Conservation (phyloP, 2,329 filamentous ascomycete genomes). For the Aspergillus sp. region DNA sequence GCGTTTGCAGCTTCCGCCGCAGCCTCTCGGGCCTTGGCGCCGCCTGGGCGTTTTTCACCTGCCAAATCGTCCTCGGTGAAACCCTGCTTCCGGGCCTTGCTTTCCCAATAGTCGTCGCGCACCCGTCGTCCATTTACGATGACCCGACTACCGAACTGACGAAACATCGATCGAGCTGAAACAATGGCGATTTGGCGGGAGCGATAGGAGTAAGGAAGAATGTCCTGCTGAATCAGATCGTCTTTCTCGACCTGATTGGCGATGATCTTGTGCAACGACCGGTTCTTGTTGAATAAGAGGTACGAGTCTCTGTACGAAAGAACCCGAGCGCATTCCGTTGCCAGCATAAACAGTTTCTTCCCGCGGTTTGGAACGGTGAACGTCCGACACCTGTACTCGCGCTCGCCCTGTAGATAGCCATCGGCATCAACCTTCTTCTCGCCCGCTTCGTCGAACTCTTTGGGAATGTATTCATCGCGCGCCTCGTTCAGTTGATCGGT, state of each 20-base stretch:
- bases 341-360: conserved; percentile 97
- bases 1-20: conserved; percentile 68
- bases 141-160: conserved; percentile 94
- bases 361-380: conserved; percentile 90
- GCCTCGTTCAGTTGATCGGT: conserved; percentile 90
- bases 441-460: conserved; percentile 89
- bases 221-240: conserved; percentile 91
- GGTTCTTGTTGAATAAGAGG: conserved; percentile 96
- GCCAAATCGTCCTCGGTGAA: conserved; percentile 97
- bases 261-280: conserved; percentile 96
- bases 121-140: conserved; percentile 89
- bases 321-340: conserved; percentile 93
- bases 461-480: conserved; percentile 91
- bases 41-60: conserved; percentile 93
- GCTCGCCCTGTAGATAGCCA: conserved; percentile 78
- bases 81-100: conserved; percentile 93
- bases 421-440: conserved; percentile 90
- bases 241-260: conserved; percentile 96
- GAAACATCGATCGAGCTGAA: conserved; percentile 96
- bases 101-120: conserved; percentile 98
- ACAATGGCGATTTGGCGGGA: conserved; percentile 99
- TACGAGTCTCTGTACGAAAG: conserved; percentile 97
- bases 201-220: conserved; percentile 94
- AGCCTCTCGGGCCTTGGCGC: conserved; percentile 83
- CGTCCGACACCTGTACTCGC: conserved; percentile 90